Conservation (phyloP, 2,329 filamentous ascomycete genomes). For the Colletotrichum magnum region DNA sequence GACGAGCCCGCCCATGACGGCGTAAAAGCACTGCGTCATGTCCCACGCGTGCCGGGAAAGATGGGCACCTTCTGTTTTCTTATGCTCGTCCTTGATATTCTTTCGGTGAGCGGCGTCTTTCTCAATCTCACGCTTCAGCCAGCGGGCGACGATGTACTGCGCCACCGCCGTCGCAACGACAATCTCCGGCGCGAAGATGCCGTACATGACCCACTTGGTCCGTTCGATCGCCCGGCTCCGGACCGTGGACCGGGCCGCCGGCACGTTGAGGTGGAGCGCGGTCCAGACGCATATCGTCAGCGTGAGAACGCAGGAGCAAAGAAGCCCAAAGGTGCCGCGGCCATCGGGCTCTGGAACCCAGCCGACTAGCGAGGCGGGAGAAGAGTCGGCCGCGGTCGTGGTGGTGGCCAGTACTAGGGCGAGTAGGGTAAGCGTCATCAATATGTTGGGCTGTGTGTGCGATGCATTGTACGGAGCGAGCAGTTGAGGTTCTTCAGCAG, state of each 20-base stretch:
- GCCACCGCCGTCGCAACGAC: conserved; percentile 47
- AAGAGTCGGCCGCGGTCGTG: neutral
- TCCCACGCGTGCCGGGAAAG: conserved; percentile 30
- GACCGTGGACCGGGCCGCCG: conserved; percentile 32
- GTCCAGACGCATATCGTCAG: conserved; percentile 52
- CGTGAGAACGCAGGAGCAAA: conserved; percentile 51
- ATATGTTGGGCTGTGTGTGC: neutral
- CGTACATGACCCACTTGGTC: conserved; percentile 48
- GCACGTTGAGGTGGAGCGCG: conserved; percentile 53
- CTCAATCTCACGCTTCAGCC: conserved; percentile 34
- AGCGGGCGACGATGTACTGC: conserved; percentile 44
- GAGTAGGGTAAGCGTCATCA: conserved; percentile 1
- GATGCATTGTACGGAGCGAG: neutral
- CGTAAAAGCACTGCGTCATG: conserved; percentile 49
- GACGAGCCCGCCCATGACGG: conserved; percentile 49
- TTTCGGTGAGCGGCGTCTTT: conserved; percentile 9
- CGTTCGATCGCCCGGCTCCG: conserved; percentile 35
- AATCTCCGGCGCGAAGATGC: conserved; percentile 50
- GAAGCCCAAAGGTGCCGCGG: conserved; percentile 49
- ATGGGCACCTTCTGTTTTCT: neutral
- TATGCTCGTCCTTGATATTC: no score
- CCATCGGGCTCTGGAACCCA: conserved; percentile 43
- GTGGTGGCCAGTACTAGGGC: neutral
- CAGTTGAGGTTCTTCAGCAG: neutral
- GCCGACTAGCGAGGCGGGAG: neutral